Evolutionary conservation across 2,329 filamentous ascomycete genomes (phyloP).

Genomic region (Nemania sp.): DNA sequence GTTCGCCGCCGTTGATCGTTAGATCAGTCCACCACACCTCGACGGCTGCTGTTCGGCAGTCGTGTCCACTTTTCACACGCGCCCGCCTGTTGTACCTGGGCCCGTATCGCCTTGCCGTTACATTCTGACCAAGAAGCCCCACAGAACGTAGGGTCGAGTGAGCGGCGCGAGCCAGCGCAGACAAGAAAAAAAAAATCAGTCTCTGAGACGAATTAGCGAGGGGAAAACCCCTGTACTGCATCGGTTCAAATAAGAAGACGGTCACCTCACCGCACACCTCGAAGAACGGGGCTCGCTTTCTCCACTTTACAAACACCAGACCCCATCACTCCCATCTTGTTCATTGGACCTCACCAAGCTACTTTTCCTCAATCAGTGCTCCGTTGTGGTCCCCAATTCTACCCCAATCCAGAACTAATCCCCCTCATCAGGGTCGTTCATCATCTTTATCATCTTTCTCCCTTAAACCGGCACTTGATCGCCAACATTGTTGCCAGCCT

Average conservation of each 20-base stretch:
- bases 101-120: slow-evolving; percentile 23
- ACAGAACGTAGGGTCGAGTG: slow-evolving; percentile 33
- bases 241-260: slow-evolving; percentile 40
- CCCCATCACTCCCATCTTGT: slow-evolving; percentile 41
- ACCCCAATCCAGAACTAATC: slow-evolving; percentile 40
- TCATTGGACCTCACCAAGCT: slow-evolving; percentile 43
- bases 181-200: slow-evolving; percentile 24
- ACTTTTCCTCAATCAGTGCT: slow-evolving; percentile 38
- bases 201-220: slow-evolving; percentile 19
- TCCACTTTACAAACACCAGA: slow-evolving; percentile 44
- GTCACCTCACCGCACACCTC: slow-evolving; percentile 39
- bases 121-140: slow-evolving; percentile 36
- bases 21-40: slow-evolving; percentile 29
- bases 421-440: slow-evolving; percentile 38
- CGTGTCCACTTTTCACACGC: slow-evolving; percentile 36
- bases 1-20: slow-evolving; percentile 30
- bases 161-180: slow-evolving; percentile 21
- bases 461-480: slow-evolving; percentile 27
- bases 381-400: slow-evolving; percentile 42
- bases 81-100: slow-evolving; percentile 31
- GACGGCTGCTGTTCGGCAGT: slow-evolving; percentile 37
- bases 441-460: slow-evolving; percentile 29
- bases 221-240: slow-evolving; percentile 17
- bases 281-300: slow-evolving; percentile 40
- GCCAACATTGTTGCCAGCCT: slow-evolving; percentile 31